Evolutionary conservation across 805 yeast genomes (phyloP), one percentile per base, ranked within the genome.

Genomic region (Yueomyces sp.): DNA sequence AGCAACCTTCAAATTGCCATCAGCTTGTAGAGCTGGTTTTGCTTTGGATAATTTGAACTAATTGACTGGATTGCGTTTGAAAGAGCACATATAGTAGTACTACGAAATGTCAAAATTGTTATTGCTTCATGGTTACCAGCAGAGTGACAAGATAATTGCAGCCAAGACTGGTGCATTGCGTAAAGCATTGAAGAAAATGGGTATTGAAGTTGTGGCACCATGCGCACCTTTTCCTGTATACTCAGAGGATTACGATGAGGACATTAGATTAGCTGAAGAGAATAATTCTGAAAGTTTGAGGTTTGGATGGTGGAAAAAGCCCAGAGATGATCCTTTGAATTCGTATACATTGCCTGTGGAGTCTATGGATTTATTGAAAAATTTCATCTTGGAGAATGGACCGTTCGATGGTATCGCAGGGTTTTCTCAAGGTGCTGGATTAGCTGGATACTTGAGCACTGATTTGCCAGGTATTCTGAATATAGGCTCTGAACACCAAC

Each of bases 351-450:
- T 62, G 3, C 49, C 50, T 4, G 52, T 48, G 11, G 69, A 41
- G 2, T 49, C 77, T 2, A 55, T 81, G 2, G 64, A 54, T 19
- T 55, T 60, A 44, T 64, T 69, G 41, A 64, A 57, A 26, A 57
- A 69, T 28, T 76, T 73, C 44, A 59, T 81, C 6, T 58, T 70
- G 7, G 69, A 71, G 41, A 74, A 79, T 38, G 82, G 81, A 0
- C 94, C 95, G 0, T 78, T 85, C 49, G 82, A 78, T 5, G 98
- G 96, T 2, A 58, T 90, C 5, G 60, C 90, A 38, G 96, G 96
- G 1, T 90, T 90, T 55, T 81, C 94, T 28, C 97, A 92, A 63
- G 98, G 98, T 42, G 94, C 95, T 3, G 94, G 88, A 0, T 61
- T 88, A 28, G 78, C 81, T 1, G 94, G 70, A 2, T 55, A 84